Evolutionary conservation across 2,329 filamentous ascomycete genomes (phyloP), one percentile per base, ranked within the genome.

Genomic region (Sphaerulina vaccinii): DNA sequence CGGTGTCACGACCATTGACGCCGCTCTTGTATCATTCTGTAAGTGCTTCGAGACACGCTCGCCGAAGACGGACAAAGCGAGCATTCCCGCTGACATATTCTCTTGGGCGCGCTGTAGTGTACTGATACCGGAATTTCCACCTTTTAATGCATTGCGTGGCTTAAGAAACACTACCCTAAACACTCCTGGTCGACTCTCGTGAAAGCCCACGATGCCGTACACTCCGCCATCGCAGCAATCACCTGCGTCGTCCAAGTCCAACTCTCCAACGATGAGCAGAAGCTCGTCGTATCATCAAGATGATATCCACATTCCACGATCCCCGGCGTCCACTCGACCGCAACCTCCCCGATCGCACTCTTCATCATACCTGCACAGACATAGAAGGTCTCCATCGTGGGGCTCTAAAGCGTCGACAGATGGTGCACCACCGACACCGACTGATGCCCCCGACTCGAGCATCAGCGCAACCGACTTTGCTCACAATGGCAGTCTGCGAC

Each of bases 151-250:
- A 57, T 64, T 59, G 61, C 54, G 65, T 65, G 64, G 62, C 65
- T 59, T 74, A 67, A 70, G 58, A 53, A 52, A 61, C n/a, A n/a
- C 54, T 64, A 60, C 52, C 65, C 61, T 64, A 67, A 65, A 59
- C 62, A 32, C 36, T 19, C 24, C 55, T 60, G 23, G 38, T 36
- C 60, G 55, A 52, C 64, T 63, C 38, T 44, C 33, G 29, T 37
- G 50, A 37, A 37, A 42, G 49, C 43, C 35, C 27, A 27, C 43
- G 76, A 93, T 93, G 88, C 88, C 88, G 83, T 93, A 93, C 77
- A 93, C 88, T 72, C 88, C 88, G 55, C 88, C 88, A 58, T 82
- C 85, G 64, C 81, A 81, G 72, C 75, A 77, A 71, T 82, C 80
- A 62, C 81, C 81, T 70, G 75, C 76, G 64, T 74, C 77, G 61